A percentile compares a stretch with the other conserved stretches of the same genome.
Conservation (phyloP, 192 early-diverging fungal genomes). For the Backusella mclennaniae region DNA sequence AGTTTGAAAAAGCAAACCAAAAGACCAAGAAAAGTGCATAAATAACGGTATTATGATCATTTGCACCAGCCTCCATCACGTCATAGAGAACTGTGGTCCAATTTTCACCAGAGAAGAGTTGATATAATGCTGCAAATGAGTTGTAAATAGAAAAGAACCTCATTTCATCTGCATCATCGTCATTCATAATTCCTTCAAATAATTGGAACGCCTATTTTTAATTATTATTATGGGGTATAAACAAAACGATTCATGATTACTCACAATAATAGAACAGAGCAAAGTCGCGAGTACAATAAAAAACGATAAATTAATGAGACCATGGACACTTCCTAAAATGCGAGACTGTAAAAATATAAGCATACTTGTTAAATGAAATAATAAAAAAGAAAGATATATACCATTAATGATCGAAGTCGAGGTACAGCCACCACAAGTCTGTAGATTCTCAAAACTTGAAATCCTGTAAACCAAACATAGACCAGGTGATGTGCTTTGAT, state of each 20-base stretch:
- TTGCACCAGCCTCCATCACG: slow-evolving; percentile 39
- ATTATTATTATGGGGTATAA: neutral
- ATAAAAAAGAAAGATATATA: slow-evolving; percentile 20
- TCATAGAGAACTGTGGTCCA: slow-evolving; percentile 59
- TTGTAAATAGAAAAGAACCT: slow-evolving; percentile 52
- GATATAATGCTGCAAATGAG: slow-evolving; percentile 52
- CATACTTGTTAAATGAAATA: neutral
- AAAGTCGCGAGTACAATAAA: slow-evolving; percentile 52
- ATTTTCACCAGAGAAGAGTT: slow-evolving; percentile 62
- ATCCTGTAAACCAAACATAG: slow-evolving; percentile 53
- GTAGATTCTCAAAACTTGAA: slow-evolving; percentile 54
- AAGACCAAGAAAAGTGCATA: slow-evolving; percentile 49
- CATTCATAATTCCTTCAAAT: slow-evolving; percentile 33
- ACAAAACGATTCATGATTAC: slow-evolving; percentile 6
- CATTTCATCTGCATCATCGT: slow-evolving; percentile 28
- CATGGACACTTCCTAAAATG: slow-evolving; percentile 54
- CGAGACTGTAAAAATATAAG: slow-evolving; percentile 34
- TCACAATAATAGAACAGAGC: slow-evolving; percentile 51
- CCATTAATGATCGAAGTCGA: slow-evolving; percentile 45
- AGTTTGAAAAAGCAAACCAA: slow-evolving; percentile 58
- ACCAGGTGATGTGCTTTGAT: slow-evolving; percentile 35
- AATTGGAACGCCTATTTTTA: slow-evolving; percentile 44
- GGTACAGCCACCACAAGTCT: slow-evolving; percentile 48
- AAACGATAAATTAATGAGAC: slow-evolving; percentile 58
- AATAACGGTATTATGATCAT: slow-evolving; percentile 33